Percentiles rank a stretch among this genome's conserved stretches.
These are phyloP conservation scores for Jaltomata sinuosa DNA, from an alignment of 257 asterid genomes.

Conservation along the genomic window DNA sequence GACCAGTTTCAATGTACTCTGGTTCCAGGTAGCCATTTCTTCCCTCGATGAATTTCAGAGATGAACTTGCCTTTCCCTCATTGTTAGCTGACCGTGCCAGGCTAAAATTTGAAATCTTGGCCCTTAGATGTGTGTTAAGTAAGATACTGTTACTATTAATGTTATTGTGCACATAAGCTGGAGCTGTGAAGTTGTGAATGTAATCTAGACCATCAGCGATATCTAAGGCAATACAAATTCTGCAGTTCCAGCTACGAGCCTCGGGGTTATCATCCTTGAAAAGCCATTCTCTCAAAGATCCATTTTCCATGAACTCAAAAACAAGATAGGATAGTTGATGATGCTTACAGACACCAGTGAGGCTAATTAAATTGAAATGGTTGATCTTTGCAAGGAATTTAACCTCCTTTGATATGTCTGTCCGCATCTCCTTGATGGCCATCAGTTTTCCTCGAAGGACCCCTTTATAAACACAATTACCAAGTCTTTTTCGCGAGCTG, in stretches of 20 bases:
- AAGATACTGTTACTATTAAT: slow-evolving; percentile 43
- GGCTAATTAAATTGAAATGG: slow-evolving; percentile 56
- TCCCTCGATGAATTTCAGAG: slow-evolving; percentile 12
- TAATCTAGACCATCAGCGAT: slow-evolving; percentile 65
- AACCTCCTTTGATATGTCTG: slow-evolving; percentile 36
- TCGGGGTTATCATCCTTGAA: slow-evolving; percentile 7
- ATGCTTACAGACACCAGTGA: slow-evolving; percentile 47
- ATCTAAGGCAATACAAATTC: slow-evolving; percentile 55
- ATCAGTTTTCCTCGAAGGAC: slow-evolving; percentile 33
- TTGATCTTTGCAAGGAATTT: slow-evolving; percentile 43
- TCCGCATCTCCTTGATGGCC: slow-evolving; percentile 31
- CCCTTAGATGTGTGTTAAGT: slow-evolving; percentile 40
- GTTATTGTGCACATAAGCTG: slow-evolving; percentile 55
- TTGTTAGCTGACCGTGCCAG: slow-evolving; percentile 24
- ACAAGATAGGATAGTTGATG: slow-evolving; percentile 32
- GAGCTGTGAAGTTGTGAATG: slow-evolving; percentile 60
- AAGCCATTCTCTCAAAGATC: slow-evolving; percentile 55
- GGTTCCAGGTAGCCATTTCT: slow-evolving; percentile 59
- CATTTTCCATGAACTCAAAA: slow-evolving; percentile 59
- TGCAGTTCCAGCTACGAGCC: slow-evolving; percentile 38
- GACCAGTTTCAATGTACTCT: slow-evolving; percentile 29
- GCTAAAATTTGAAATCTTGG: slow-evolving; percentile 54
- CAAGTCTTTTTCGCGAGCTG: slow-evolving; percentile 21
- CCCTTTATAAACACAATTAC: slow-evolving; percentile 34
- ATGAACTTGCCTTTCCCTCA: slow-evolving; percentile 15